A percentile compares a stretch with the other conserved stretches of the same genome.
Evolutionary conservation across 371 early-diverging fungal genomes (phyloP).

Genomic region (Actinomucor elegans): DNA sequence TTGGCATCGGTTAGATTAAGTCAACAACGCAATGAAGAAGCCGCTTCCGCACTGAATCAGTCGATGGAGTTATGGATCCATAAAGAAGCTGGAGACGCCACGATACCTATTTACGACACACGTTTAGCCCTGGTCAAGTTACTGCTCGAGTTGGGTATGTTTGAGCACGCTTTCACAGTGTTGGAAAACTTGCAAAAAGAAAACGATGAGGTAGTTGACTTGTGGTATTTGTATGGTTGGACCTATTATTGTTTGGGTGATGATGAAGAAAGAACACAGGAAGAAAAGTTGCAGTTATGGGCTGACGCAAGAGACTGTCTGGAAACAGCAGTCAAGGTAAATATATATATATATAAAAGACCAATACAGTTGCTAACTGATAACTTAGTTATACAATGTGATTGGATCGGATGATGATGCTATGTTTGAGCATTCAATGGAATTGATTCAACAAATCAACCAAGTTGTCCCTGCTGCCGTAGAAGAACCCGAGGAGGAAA

Average conservation of each 20-base stretch:
- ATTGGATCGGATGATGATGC: constrained; percentile 68
- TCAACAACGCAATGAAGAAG: constrained; percentile 83
- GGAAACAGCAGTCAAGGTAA: constrained; percentile 70
- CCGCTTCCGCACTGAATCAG: constrained; percentile 63
- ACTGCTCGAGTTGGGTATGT: constrained; percentile 78
- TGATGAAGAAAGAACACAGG: constrained; percentile 50
- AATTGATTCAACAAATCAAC: constrained; percentile 60
- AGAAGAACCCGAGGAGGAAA: constrained; percentile 40
- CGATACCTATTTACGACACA: constrained; percentile 80
- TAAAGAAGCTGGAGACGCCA: constrained; percentile 55
- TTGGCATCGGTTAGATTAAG: constrained; percentile 90
- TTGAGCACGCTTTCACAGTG: constrained; percentile 77
- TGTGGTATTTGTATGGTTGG: constrained; percentile 95
- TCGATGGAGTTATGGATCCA: constrained; percentile 78
- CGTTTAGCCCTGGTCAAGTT: constrained; percentile 78
- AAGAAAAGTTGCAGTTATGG: constrained; percentile 55
- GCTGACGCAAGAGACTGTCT: constrained; percentile 80
- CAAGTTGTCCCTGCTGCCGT: constrained; percentile 47
- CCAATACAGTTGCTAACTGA: no score
- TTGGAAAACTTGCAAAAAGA: constrained; percentile 82
- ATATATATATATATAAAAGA: no score
- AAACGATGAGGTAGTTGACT: constrained; percentile 88
- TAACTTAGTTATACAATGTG: constrained; percentile 60
- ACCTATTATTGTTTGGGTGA: constrained; percentile 83
- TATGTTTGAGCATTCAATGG: constrained; percentile 68